phyloP scores from a whole-genome alignment of 352 stramenopile genomes.

The Stephanocyclus meneghinianus region DNA sequence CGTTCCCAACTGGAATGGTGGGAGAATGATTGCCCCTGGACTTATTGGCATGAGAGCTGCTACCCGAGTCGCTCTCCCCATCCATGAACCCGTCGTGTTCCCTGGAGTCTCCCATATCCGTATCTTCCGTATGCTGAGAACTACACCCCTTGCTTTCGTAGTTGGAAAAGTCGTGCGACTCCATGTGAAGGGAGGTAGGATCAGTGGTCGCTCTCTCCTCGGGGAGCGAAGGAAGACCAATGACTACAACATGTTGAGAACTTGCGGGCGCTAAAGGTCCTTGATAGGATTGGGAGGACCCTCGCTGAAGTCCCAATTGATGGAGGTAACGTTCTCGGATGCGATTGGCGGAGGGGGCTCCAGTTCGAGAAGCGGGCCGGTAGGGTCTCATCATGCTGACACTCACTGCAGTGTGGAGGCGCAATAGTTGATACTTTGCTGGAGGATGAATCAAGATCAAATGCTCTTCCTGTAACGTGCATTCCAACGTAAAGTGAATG shows the following conservation, averaged over 20 bases:
- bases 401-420: background rate
- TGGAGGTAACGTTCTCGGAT: constrained; percentile 54
- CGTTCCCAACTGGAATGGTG: background rate
- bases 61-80: background rate
- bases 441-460: background rate
- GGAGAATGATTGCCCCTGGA: background rate
- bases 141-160: background rate
- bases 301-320: constrained; percentile 41
- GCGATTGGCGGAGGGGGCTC: constrained; percentile 28
- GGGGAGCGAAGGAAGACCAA: constrained; percentile 39
- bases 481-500: no score
- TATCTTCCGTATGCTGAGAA: background rate
- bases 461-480: background rate
- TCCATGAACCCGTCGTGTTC: background rate
- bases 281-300: background rate
- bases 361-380: background rate
- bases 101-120: background rate
- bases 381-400: constrained; percentile 5
- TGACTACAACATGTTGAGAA: constrained; percentile 36
- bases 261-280: background rate
- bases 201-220: constrained; percentile 38
- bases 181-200: background rate
- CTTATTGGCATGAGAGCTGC: background rate
- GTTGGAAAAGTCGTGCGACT: constrained; percentile 2
- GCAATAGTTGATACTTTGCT: background rate